Conservation (phyloP, 2,329 filamentous ascomycete genomes). For the Paracorniculantispora psalliotae region DNA sequence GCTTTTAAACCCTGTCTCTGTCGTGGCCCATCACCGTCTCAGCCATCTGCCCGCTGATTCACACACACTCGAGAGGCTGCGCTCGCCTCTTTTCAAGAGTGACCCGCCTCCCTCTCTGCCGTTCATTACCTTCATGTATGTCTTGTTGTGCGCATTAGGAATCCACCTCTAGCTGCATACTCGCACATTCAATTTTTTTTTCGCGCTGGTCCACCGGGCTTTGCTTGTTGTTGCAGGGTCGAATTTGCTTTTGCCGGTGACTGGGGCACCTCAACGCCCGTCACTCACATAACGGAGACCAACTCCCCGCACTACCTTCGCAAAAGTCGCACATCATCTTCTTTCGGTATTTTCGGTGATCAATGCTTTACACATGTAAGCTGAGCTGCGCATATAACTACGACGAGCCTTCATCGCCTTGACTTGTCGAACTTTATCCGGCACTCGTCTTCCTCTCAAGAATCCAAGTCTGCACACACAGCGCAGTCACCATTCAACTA, state of each 20-base stretch:
- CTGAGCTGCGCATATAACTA: conserved; percentile 3
- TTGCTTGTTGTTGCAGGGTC: conserved; percentile 8
- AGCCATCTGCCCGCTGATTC: conserved; percentile 10
- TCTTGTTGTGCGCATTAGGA: conserved; percentile 12
- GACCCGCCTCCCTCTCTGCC: conserved; percentile 9
- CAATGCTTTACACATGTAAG: background rate
- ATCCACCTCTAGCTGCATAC: conserved; percentile 13
- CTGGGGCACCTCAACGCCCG: conserved; percentile 10
- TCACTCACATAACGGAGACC: conserved; percentile 6
- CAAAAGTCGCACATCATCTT: conserved; percentile 1
- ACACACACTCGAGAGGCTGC: conserved; percentile 1
- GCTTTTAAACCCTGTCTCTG: conserved; percentile 8
- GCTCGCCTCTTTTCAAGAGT: background rate
- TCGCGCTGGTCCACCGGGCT: conserved; percentile 9
- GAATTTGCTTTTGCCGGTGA: conserved; percentile 12
- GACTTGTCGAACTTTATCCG: background rate
- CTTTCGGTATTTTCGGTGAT: background rate
- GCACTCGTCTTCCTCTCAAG: background rate
- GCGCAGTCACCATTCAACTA: background rate
- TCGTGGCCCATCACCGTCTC: conserved; percentile 10
- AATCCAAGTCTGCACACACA: background rate
- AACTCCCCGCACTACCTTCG: conserved; percentile 12
- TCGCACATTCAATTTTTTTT: conserved; percentile 9
- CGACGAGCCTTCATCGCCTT: background rate
- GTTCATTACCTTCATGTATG: conserved; percentile 13